These are phyloP conservation scores for Bryum argenteum DNA, from an alignment of 225 moss, liverwort and hornwort genomes.

Conservation along the genomic window DNA sequence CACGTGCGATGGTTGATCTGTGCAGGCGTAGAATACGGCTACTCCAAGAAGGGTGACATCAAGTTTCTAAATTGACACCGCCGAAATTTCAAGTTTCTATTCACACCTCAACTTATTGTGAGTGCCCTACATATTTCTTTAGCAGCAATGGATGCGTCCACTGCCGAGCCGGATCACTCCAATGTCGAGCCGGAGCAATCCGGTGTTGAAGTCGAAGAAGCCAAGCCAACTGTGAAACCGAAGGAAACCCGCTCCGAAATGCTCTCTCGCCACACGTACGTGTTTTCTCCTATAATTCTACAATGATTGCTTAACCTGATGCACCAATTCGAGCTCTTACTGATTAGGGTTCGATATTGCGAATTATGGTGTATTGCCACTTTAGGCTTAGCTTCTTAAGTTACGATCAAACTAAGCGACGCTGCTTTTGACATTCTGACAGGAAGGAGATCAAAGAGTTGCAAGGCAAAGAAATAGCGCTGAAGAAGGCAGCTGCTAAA, in stretches of 20 bases:
- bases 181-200: slow-evolving; percentile 27
- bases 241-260: slow-evolving; percentile 87
- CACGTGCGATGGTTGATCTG: no score
- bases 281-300: neutral
- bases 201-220: slow-evolving; percentile 40
- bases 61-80: no score
- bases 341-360: slow-evolving; percentile 20
- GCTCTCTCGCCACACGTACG: slow-evolving; percentile 82
- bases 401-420: no score
- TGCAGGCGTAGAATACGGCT: no score
- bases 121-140: neutral
- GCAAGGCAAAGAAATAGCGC: slow-evolving; percentile 86
- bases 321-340: slow-evolving; percentile 17
- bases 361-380: neutral
- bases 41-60: no score
- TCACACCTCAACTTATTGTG: no score
- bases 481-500: slow-evolving; percentile 95
- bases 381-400: neutral
- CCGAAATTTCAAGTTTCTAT: no score
- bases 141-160: slow-evolving; percentile 40
- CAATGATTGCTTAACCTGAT: slow-evolving; percentile 13
- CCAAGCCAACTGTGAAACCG: slow-evolving; percentile 38
- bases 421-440: slow-evolving; percentile 16
- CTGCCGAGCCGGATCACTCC: slow-evolving; percentile 23
- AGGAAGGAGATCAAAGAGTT: slow-evolving; percentile 98